Evolutionary conservation across 1,139 yeast genomes (phyloP), one percentile per base, ranked within the genome.

Genomic region (Nakaseomyces bracarensis): DNA sequence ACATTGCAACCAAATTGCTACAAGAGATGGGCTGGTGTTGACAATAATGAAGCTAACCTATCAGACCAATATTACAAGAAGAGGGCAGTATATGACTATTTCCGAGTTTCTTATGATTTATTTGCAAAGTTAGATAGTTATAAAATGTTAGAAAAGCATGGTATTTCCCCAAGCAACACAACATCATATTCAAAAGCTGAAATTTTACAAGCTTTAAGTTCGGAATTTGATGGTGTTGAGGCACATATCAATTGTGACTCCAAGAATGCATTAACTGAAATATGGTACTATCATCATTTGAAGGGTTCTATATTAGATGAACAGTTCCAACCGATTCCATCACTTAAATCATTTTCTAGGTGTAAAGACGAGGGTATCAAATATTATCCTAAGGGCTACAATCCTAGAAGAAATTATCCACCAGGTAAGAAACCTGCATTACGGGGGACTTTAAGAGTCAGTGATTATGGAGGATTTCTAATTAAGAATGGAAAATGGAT

Each of bases 401-500:
- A 55, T 20, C 71, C 72, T 14, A 30, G 46, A 8, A 9, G 29
- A 5, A 40, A 41, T 13, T 35, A 56, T 49, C 49, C 46, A 9
- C 51, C 55, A 10, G 42, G 44, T 28, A 25, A 40, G 29, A 44
- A 38, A 36, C 58, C 54, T 36, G 58, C 55, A 10, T 53, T 48
- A 21, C 52, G 60, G 39, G 84, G 82, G 6, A 68, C 64, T 52
- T 62, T 87, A 36, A 74, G 71, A 49, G 65, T 81, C 20, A 64
- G 72, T 20, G 74, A 70, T 13, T 58, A 69, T 4, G 96, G 95
- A 2, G 57, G 57, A 2, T 86, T 96, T 65, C 66, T 89, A 44
- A 89, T 87, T 53, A 75, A 82, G 47, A 83, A 77, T 55, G 97
- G 97, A 4, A 75, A 77, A 52, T 87, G 94, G 89, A 85, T 81